Evolutionary conservation across 2,329 filamentous ascomycete species (phyloP).

Genomic region (Pseudogymnoascus sp.): DNA sequence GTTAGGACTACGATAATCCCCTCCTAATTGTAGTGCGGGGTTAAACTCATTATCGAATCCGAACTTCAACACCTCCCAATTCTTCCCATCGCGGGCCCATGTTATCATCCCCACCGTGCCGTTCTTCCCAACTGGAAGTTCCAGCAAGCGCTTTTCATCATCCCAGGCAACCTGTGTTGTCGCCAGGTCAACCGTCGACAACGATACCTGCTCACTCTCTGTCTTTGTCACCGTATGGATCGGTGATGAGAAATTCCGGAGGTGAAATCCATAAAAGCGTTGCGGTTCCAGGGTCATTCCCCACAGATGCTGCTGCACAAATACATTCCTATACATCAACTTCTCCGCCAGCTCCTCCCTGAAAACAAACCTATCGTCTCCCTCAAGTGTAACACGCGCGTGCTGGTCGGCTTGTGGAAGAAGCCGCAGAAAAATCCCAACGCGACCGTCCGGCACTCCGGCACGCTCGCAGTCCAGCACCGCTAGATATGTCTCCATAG

Average conservation of each 20-base stretch:
- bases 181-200: background rate
- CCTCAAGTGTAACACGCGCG: slow-evolving; percentile 4
- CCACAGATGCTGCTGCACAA: background rate
- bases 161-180: background rate
- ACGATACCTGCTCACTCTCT: background rate
- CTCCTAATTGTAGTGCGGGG: slow-evolving; percentile 10
- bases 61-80: slow-evolving; percentile 10
- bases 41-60: slow-evolving; percentile 15
- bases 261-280: background rate
- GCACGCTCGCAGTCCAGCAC: slow-evolving; percentile 18
- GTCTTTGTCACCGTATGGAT: background rate
- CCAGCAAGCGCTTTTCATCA: slow-evolving; percentile 11
- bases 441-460: background rate
- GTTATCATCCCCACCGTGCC: slow-evolving; percentile 13
- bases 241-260: background rate
- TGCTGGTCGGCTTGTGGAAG: slow-evolving; percentile 11
- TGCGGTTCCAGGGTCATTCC: background rate
- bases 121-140: slow-evolving; percentile 12
- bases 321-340: background rate
- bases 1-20: background rate
- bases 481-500: slow-evolving; percentile 20
- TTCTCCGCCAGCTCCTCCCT: background rate
- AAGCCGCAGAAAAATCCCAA: slow-evolving; percentile 14
- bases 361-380: background rate
- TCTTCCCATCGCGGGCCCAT: background rate